Evolutionary conservation across 2,329 filamentous ascomycete genomes (phyloP), one percentile per base, ranked within the genome.

Genomic region (Ophiostoma quercus): DNA sequence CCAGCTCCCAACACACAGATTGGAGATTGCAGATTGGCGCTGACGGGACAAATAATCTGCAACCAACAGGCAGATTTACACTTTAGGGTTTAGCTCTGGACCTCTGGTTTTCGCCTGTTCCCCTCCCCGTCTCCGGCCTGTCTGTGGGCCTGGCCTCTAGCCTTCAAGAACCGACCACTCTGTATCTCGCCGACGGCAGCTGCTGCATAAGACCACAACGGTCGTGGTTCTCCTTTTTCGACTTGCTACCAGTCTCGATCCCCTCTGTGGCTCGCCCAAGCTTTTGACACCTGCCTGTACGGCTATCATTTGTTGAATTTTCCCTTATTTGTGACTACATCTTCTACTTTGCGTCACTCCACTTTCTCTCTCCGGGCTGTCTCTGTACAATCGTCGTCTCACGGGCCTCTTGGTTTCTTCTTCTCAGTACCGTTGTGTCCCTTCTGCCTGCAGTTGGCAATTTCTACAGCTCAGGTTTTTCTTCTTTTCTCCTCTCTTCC

Each of bases 71-170:
- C 25, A 62, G 57, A 32, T 19, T 47, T 60, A 32, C 25, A 62
- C 6, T 62, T 62, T 62, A 62, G 57, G 57, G 57, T 34, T 62
- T 19, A 32, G 57, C 57, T 62, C 12, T 32, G 25, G 7, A 32
- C 25, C 4, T 29, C 12, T 19, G 57, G 14, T 16, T 29, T 32
- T 62, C 57, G 57, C 12, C 25, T 22, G n/a, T 32, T 57, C 51
- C 51, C 51, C 51, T 57, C 47, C 47, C 47, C 51, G 51, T 57
- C 51, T 57, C 51, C 22, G 22, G 51, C n/a, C 51, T 57, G 51
- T 14, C 51, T 22, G 22, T 57, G 51, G 51, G 51, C 51, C 54
- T 62, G n/a, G 51, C 51, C 54, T 62, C 22, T 25, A 62, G 43
- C 43, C 43, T 47, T 47, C 43, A 47, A 47, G 25, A 16, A 32